These are phyloP conservation scores for Heterobasidion occidentale DNA, from an alignment of 1,284 basidiomycete genomes.

Conservation along the genomic window DNA sequence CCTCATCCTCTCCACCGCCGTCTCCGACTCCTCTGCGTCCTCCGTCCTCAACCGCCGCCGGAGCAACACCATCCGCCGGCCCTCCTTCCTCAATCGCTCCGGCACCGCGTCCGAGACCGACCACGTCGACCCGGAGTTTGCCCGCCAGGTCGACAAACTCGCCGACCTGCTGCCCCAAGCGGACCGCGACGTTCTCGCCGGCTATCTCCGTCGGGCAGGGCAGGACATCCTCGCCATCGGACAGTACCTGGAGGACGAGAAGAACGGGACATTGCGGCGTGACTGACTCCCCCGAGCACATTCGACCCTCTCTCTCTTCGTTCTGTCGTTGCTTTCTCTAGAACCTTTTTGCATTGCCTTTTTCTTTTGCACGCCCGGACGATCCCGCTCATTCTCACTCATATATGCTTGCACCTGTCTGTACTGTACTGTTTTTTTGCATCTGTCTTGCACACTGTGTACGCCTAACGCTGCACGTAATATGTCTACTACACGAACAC, in stretches of 20 bases:
- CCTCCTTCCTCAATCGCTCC: conserved; percentile 34
- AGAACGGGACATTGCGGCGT: conserved; percentile 55
- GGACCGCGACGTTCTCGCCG: conserved; percentile 58
- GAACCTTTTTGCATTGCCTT: background rate
- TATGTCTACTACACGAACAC: background rate
- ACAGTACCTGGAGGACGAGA: conserved; percentile 83
- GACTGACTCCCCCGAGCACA: conserved; percentile 13
- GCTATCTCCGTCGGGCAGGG: conserved; percentile 66
- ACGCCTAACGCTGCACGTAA: background rate
- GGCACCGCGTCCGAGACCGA: conserved; percentile 1
- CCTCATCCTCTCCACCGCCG: conserved; percentile 38
- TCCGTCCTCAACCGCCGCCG: conserved; percentile 20
- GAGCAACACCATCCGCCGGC: conserved; percentile 36
- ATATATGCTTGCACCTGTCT: background rate
- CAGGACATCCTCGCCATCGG: conserved; percentile 81
- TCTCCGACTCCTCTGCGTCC: conserved; percentile 14
- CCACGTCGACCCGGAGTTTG: conserved; percentile 41
- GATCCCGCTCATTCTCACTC: background rate
- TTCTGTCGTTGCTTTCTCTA: background rate
- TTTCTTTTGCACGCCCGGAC: background rate
- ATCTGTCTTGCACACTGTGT: background rate
- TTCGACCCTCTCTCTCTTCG: background rate
- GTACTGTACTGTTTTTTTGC: background rate
- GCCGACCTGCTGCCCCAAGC: conserved; percentile 71
- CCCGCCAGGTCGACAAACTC: conserved; percentile 63